These are phyloP conservation scores for Tephrocybe rancida DNA, from an alignment of 768 basidiomycete species.

Conservation along the genomic window DNA sequence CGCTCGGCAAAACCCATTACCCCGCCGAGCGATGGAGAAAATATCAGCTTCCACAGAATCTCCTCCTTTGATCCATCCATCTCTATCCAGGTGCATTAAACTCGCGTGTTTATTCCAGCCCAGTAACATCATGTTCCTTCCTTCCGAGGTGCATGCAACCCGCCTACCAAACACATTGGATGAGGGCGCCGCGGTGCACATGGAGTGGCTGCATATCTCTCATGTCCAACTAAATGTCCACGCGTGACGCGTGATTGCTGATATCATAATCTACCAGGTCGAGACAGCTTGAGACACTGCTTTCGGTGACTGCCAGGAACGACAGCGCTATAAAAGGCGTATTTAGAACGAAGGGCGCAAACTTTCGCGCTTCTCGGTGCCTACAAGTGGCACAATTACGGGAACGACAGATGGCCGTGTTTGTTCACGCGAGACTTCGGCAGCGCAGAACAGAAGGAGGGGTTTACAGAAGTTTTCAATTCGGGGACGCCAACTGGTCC, in stretches of 20 bases:
- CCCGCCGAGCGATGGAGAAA: neutral
- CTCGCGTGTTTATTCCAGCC: neutral
- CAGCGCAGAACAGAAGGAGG: no score
- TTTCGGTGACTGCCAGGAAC: no score
- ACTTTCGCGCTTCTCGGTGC: no score
- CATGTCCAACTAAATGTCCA: neutral
- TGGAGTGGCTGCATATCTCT: neutral
- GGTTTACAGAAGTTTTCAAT: no score
- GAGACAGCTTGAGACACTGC: neutral
- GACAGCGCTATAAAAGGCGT: no score
- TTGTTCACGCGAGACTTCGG: no score
- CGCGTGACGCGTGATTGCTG: neutral
- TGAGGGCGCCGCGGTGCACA: neutral
- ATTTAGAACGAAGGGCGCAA: no score
- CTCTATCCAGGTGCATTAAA: neutral
- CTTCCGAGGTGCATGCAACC: no score
- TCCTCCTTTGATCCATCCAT: neutral
- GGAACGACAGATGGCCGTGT: no score
- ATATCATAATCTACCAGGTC: neutral
- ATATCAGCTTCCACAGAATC: conserved; percentile 2
- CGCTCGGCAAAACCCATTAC: conserved; percentile 20
- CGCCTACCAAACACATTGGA: no score
- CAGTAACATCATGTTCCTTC: neutral
- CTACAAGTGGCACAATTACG: no score
- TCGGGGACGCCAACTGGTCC: no score